A percentile compares a stretch with the other conserved stretches of the same genome.
Conservation (phyloP, 495 filamentous ascomycete genomes). For the Antarctomyces pellizariae region DNA sequence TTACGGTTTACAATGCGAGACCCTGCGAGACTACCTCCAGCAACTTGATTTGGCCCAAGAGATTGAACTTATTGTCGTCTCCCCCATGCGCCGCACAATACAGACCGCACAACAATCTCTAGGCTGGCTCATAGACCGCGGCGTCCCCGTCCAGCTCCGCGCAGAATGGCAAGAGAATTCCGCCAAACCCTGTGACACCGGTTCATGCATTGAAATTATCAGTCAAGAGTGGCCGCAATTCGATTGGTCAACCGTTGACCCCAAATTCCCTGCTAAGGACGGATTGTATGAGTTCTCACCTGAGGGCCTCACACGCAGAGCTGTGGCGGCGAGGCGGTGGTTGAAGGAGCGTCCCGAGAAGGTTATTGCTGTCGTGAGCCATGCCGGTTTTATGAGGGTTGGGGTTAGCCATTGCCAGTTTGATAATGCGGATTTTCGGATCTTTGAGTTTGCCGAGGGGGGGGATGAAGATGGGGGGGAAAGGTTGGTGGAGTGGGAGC, state of each 20-base stretch:
- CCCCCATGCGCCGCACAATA: slow-evolving; percentile 32
- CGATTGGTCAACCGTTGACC: slow-evolving; percentile 28
- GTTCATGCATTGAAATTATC: slow-evolving; percentile 20
- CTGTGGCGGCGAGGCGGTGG: slow-evolving; percentile 20
- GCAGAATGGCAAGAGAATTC: slow-evolving; percentile 35
- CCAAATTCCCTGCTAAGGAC: slow-evolving; percentile 30
- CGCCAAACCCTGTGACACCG: slow-evolving; percentile 31
- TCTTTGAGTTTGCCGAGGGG: slow-evolving; percentile 29
- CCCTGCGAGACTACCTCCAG: slow-evolving; percentile 21
- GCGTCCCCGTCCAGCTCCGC: slow-evolving; percentile 26
- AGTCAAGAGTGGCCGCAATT: slow-evolving; percentile 24
- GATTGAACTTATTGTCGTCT: slow-evolving; percentile 30
- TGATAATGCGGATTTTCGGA: slow-evolving; percentile 35
- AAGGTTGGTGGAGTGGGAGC: slow-evolving; percentile 19
- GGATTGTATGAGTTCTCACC: slow-evolving; percentile 26
- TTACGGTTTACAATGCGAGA: slow-evolving; percentile 21
- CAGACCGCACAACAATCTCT: slow-evolving; percentile 28
- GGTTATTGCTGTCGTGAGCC: slow-evolving; percentile 33
- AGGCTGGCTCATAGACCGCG: slow-evolving; percentile 25
- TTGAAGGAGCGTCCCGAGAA: slow-evolving; percentile 30
- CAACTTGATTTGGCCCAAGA: slow-evolving; percentile 22
- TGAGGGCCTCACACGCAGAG: slow-evolving; percentile 23
- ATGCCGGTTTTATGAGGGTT: slow-evolving; percentile 30
- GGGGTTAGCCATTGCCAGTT: slow-evolving; percentile 22
- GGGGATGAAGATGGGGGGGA: slow-evolving; percentile 11